phyloP scores from a whole-genome alignment of 306 rosid genomes.

The Vigna reflexopilosa region DNA sequence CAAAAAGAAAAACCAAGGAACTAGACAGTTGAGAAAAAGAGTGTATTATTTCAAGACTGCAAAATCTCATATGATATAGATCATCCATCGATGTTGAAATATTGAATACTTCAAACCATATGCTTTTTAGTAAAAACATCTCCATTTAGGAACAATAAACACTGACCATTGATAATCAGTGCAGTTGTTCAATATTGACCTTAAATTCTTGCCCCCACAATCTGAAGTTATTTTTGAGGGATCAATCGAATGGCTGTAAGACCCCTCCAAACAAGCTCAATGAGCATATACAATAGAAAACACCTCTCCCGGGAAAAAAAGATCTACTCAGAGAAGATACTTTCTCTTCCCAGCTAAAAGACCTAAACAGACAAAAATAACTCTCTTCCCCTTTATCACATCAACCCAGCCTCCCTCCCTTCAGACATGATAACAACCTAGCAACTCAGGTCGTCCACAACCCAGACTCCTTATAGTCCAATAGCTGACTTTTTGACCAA shows the following conservation, averaged over 20 bases:
- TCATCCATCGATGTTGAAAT: not conserved
- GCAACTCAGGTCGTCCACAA: not conserved
- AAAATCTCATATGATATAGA: not conserved
- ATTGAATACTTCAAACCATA: not conserved
- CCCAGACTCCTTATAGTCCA: not conserved
- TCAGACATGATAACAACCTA: not conserved
- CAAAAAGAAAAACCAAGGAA: slow-evolving; percentile 4
- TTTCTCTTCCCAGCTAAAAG: not conserved
- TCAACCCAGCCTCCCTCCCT: not conserved
- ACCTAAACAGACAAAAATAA: not conserved
- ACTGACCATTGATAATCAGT: not conserved
- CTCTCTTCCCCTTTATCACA: not conserved
- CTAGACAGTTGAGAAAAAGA: not conserved
- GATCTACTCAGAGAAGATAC: not conserved
- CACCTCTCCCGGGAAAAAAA: not conserved
- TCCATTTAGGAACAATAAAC: not conserved
- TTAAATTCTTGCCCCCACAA: not conserved
- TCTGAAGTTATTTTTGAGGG: not conserved
- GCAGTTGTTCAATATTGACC: not conserved
- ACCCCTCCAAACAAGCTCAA: not conserved
- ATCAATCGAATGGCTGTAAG: not conserved
- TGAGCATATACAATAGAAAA: not conserved
- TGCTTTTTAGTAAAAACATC: not conserved
- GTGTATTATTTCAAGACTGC: slow-evolving; percentile 3
- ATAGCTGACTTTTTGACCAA: not conserved